These are phyloP conservation scores for Chlamydomonas applanata DNA, from an alignment of 139 green algal genomes.

Conservation along the genomic window DNA sequence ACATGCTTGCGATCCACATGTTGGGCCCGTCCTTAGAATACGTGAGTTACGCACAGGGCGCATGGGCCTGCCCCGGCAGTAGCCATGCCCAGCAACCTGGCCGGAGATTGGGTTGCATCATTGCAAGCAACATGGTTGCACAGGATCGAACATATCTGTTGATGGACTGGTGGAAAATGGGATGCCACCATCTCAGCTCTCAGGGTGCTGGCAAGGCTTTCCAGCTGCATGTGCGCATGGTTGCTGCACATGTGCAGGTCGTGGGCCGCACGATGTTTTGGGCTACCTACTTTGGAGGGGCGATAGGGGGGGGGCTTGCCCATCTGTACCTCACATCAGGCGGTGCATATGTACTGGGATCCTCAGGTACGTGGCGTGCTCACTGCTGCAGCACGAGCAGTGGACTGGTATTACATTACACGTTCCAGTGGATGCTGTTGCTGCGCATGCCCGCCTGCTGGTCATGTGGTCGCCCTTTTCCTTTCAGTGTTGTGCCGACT, in stretches of 20 bases:
- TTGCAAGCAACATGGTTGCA: too few species aligned
- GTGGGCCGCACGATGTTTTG: neutral
- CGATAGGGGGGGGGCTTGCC: neutral
- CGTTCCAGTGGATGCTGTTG: neutral
- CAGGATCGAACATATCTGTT: too few species aligned
- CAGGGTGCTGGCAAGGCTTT: too few species aligned
- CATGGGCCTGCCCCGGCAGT: neutral
- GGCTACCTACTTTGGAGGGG: neutral
- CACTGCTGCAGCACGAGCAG: too few species aligned
- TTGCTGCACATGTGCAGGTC: too few species aligned
- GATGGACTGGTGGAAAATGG: too few species aligned
- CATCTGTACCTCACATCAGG: neutral
- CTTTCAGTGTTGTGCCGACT: neutral
- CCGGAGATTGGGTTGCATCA: too few species aligned
- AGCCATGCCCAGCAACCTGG: too few species aligned
- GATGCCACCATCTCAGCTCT: too few species aligned
- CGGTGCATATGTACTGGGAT: neutral
- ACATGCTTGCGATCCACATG: constrained; percentile 5
- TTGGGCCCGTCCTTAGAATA: neutral
- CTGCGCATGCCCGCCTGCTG: neutral
- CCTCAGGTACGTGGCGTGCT: neutral
- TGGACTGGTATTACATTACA: neutral
- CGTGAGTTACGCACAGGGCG: neutral
- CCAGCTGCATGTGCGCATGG: too few species aligned
- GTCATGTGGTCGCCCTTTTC: too few species aligned